Evolutionary conservation across 257 asterid species (phyloP).

Genomic region (Ilex aquifolium): DNA sequence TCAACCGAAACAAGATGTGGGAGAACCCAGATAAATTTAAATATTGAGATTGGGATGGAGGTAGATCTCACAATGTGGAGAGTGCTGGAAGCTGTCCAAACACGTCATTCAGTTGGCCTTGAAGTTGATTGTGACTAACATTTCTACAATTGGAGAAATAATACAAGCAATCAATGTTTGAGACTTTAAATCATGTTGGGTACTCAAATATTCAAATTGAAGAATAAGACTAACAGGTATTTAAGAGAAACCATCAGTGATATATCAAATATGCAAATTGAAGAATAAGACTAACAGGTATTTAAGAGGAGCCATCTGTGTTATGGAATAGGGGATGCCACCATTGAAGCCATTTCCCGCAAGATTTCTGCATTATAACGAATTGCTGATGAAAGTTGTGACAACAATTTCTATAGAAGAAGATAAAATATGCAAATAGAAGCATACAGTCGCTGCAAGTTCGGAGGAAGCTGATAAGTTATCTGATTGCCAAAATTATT

Average conservation of each 20-base stretch:
- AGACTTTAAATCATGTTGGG: background rate
- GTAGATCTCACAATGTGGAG: conserved; percentile 58
- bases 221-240: background rate
- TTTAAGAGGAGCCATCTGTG: conserved; percentile 57
- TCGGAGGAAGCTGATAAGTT: conserved; percentile 77
- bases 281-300: conserved; percentile 56
- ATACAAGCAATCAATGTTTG: too few species aligned
- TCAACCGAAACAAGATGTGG: conserved; percentile 11
- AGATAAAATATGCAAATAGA: conserved; percentile 1
- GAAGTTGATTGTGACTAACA: conserved; percentile 63
- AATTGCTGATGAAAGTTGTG: background rate
- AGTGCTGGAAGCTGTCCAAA: conserved; percentile 57
- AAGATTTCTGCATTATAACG: conserved; percentile 53
- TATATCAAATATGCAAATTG: conserved; percentile 7
- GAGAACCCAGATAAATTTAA: conserved; percentile 6
- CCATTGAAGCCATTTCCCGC: conserved; percentile 63
- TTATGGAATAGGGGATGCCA: conserved; percentile 66
- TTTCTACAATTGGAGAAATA: conserved; percentile 41
- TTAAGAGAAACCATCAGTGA: conserved; percentile 36
- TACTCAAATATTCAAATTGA: background rate
- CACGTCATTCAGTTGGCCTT: conserved; percentile 49
- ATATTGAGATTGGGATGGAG: conserved; percentile 11
- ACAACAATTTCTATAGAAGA: background rate
- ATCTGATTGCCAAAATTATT: conserved; percentile 67
- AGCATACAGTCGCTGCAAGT: conserved; percentile 70